Evolutionary conservation across 768 basidiomycete species (phyloP), one percentile per base, ranked within the genome.

Genomic region (Tulasnella sp.): DNA sequence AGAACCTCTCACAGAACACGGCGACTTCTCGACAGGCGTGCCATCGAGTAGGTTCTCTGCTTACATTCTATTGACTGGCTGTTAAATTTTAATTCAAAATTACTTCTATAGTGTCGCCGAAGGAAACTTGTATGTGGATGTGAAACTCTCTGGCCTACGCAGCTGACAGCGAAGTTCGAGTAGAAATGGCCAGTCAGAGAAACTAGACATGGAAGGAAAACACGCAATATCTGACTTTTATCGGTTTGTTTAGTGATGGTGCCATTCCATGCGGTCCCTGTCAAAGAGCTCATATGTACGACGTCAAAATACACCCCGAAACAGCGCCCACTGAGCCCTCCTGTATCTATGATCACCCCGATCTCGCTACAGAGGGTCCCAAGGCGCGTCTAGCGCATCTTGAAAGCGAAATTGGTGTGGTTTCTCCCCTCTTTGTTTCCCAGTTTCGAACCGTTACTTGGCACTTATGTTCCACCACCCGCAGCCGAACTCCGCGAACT

Each of bases 321-420:
- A 64, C 50, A 14, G 69, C 77, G 14, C 37, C 58, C 1, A 4
- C 60, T 24, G 50, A 64, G 14, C 77, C 77, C 48, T n/a, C n/a
- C 12, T 78, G 77, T 28, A 16, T 46, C 34, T 78, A 64, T 40
- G 77, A 78, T 54, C 34, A 60, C 24, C 77, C 77, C 8, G 58
- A 78, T 24, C 24, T 54, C 31, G 44, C 37, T 18, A 31, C 54
- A 9, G 54, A 34, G 60, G 77, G 77, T 24, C 77, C 77, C 6
- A 78, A 41, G 34, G 34, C 12, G 3, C 48, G 40, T 34, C 69
- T 78, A 7, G 24, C 41, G 11, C 22, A 40, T 18, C 44, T 78
- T 12, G 77, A 78, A 58, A 54, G 16, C 44, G 41, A 78, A n/a
- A 78, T 78, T 20, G 77, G 77, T 78, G 8, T 3, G 77, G 20